Evolutionary conservation across 805 yeast species (phyloP), one percentile per base, ranked within the genome.

Genomic region (Candida morakotiae): DNA sequence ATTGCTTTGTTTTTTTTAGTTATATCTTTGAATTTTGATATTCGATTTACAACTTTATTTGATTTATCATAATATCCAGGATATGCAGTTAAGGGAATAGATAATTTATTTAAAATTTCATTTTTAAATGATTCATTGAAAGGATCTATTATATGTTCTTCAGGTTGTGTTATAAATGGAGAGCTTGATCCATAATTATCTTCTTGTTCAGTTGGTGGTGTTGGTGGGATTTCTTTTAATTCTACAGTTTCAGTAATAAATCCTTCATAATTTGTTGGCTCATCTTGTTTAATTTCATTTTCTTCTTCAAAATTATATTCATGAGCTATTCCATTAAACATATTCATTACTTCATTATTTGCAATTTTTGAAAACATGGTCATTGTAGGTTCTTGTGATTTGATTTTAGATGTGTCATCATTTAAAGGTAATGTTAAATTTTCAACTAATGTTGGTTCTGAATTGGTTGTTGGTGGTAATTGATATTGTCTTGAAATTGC

Each of bases 331-430:
- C 73, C 77, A 50, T 82, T 85, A 54, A 87, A 84, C 87, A 87
- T 84, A 11, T 76, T 72, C 43, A 74, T 65, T 0, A 87, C 81
- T 47, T 87, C 96, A 38, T 77, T 75, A 39, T 79, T 73, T 2
- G 95, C 91, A 49, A 79, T 77, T 35, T 79, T 77, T 0, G 95
- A 83, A 52, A 73, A 82, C 51, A 81, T 62, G 0, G 96, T 88
- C 45, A 83, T 72, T 0, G 96, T 87, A 1, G 94, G 95, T 0
- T 94, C 83, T 10, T 68, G 63, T 3, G 77, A 73, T 11, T 44
- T 44, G 14, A 28, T 27, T 7, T 31, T 39, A 21, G 34, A 36
- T 1, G 45, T 28, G 2, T 49, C 35, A 13, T 41, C 49, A 38
- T 69, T 66, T 30, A 75, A 51, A 1, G 79, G 80, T 23, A 73